Conservation (phyloP, 2,329 filamentous ascomycete species). For the Akanthomyces uredinophilus region DNA sequence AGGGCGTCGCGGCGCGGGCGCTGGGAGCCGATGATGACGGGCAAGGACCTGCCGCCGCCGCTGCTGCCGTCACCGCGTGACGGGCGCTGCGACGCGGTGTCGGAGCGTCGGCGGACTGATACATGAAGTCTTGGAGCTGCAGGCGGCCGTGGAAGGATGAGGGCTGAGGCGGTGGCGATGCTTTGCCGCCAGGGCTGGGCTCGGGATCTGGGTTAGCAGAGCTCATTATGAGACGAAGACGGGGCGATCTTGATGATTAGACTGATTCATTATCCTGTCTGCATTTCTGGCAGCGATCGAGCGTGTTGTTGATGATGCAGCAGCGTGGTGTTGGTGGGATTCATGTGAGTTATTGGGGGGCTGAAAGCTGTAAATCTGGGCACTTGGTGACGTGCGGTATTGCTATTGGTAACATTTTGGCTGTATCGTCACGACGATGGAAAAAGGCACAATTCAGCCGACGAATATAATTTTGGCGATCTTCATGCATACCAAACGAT, state of each 20-base stretch:
- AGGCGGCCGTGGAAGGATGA: constrained; percentile 41
- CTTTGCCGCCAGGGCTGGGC: neutral
- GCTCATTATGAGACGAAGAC: neutral
- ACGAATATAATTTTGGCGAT: neutral
- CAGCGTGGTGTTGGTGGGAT: neutral
- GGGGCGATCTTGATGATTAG: neutral
- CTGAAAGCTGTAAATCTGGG: neutral
- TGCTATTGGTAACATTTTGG: neutral
- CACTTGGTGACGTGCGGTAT: neutral
- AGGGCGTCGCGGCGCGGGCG: constrained; percentile 9
- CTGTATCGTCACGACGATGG: neutral
- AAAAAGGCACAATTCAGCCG: neutral
- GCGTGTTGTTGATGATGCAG: neutral
- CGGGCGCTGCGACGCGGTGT: constrained; percentile 29
- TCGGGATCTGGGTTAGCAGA: neutral
- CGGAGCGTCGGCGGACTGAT: constrained; percentile 21
- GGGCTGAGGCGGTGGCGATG: constrained; percentile 16
- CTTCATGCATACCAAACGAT: neutral
- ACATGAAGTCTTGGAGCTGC: constrained; percentile 40
- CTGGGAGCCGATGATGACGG: constrained; percentile 17
- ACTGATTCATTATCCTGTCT: neutral
- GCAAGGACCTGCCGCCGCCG: constrained; percentile 13
- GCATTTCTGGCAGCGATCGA: neutral
- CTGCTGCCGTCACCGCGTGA: constrained; percentile 18
- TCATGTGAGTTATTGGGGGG: neutral